phyloP scores from a whole-genome alignment of 352 stramenopile species.

The Globisporangium ultimum region DNA sequence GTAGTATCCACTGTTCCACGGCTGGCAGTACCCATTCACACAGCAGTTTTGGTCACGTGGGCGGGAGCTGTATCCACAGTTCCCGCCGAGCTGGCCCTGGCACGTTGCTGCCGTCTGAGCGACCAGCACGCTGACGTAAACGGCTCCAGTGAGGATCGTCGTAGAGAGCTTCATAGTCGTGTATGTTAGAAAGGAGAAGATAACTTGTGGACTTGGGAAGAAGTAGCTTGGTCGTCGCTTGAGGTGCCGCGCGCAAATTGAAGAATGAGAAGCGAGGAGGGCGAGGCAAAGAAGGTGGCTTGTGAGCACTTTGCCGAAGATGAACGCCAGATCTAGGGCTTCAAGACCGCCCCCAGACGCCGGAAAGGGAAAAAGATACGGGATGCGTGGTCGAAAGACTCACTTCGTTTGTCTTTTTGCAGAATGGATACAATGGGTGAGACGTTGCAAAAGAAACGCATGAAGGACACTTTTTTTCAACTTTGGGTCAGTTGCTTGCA shows the following conservation, averaged over 20 bases:
- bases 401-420: too few species aligned
- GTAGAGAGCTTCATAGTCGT: neutral
- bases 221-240: neutral
- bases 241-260: neutral
- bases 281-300: too few species aligned
- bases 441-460: too few species aligned
- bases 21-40: conserved; percentile 54
- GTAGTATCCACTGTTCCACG: conserved; percentile 62
- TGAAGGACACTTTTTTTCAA: too few species aligned
- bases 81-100: conserved; percentile 39
- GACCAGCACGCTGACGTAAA: neutral
- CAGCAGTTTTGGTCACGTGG: conserved; percentile 33
- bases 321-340: too few species aligned
- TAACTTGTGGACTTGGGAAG: neutral
- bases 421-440: too few species aligned
- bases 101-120: conserved; percentile 10
- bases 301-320: too few species aligned
- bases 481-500: too few species aligned
- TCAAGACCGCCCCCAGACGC: too few species aligned
- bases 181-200: neutral
- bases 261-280: neutral
- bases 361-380: too few species aligned
- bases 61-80: conserved; percentile 30
- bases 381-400: too few species aligned
- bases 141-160: neutral